These are phyloP conservation scores for Botrytis elliptica DNA, from an alignment of 2,329 filamentous ascomycete genomes.

Conservation along the genomic window DNA sequence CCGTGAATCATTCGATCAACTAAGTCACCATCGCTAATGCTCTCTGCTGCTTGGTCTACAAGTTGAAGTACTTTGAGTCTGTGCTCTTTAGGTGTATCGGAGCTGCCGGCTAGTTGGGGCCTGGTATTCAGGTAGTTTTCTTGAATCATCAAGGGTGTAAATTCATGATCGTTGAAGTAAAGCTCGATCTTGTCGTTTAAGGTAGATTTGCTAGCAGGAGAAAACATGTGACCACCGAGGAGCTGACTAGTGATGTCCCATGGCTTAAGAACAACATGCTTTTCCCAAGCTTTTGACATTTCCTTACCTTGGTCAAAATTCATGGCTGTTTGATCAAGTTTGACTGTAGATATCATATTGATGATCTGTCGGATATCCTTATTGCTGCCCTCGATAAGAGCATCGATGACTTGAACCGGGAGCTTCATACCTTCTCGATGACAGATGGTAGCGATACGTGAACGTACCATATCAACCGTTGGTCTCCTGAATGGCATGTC, in stretches of 20 bases:
- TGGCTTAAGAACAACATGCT: slow-evolving; percentile 92
- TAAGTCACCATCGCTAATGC: slow-evolving; percentile 94
- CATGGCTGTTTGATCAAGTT: slow-evolving; percentile 78
- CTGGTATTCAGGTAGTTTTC: slow-evolving; percentile 92
- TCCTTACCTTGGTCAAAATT: slow-evolving; percentile 82
- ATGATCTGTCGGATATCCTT: slow-evolving; percentile 97
- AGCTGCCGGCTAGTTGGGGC: slow-evolving; percentile 53
- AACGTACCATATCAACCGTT: slow-evolving; percentile 86
- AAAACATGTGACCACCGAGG: slow-evolving; percentile 82
- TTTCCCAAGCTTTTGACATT: slow-evolving; percentile 98
- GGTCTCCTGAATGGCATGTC: slow-evolving; percentile 87
- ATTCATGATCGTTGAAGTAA: slow-evolving; percentile 99
- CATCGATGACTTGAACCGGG: slow-evolving; percentile 79
- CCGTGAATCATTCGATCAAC: slow-evolving; percentile 98
- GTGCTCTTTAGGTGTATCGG: slow-evolving; percentile 61
- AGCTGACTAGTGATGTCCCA: slow-evolving; percentile 98
- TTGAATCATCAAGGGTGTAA: slow-evolving; percentile 95
- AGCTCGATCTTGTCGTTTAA: slow-evolving; percentile 98
- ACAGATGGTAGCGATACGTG: slow-evolving; percentile 91
- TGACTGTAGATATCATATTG: slow-evolving; percentile 96
- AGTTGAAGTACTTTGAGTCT: slow-evolving; percentile 83
- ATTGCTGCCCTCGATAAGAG: slow-evolving; percentile 90
- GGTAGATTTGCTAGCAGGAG: slow-evolving; percentile 76
- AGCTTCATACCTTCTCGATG: slow-evolving; percentile 88
- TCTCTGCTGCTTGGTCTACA: slow-evolving; percentile 83